phyloP scores from a whole-genome alignment of 495 filamentous ascomycete species.

The Penicillium maclennaniae region DNA sequence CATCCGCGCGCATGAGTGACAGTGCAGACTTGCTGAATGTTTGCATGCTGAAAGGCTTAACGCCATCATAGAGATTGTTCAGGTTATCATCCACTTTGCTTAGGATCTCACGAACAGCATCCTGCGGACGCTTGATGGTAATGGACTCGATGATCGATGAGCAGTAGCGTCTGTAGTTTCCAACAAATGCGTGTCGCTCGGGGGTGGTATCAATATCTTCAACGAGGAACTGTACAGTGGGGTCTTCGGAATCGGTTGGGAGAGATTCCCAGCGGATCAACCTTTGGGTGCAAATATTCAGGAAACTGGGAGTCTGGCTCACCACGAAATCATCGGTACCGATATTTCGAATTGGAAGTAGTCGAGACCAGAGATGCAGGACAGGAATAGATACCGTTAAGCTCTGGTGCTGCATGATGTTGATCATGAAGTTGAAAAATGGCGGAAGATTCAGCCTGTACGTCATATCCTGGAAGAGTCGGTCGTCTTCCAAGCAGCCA shows the following conservation, averaged over 20 bases:
- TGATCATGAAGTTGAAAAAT: conserved; percentile 75
- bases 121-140: conserved; percentile 70
- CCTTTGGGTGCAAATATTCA: conserved; percentile 74
- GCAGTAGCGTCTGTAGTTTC: conserved; percentile 91
- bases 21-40: conserved; percentile 78
- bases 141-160: conserved; percentile 79
- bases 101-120: conserved; percentile 84
- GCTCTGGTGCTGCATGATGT: conserved; percentile 77
- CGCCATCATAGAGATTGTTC: conserved; percentile 67
- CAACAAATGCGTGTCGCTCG: conserved; percentile 93
- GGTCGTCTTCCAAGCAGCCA: conserved; percentile 75
- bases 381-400: conserved; percentile 89
- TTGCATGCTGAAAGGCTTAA: conserved; percentile 61
- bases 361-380: conserved; percentile 81
- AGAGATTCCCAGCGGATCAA: conserved; percentile 82
- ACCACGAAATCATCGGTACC: conserved; percentile 62
- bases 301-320: conserved; percentile 64
- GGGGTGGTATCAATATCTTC: conserved; percentile 95
- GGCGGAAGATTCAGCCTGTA: conserved; percentile 62
- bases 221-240: conserved; percentile 73
- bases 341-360: conserved; percentile 65
- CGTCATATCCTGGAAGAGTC: conserved; percentile 50
- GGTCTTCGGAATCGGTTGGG: conserved; percentile 73
- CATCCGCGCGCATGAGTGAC: conserved; percentile 74
- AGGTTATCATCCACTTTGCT: conserved; percentile 68